Base-by-base conservation (phyloP, 2,329 filamentous ascomycete genomes). In the Alternaria sp. region DNA sequence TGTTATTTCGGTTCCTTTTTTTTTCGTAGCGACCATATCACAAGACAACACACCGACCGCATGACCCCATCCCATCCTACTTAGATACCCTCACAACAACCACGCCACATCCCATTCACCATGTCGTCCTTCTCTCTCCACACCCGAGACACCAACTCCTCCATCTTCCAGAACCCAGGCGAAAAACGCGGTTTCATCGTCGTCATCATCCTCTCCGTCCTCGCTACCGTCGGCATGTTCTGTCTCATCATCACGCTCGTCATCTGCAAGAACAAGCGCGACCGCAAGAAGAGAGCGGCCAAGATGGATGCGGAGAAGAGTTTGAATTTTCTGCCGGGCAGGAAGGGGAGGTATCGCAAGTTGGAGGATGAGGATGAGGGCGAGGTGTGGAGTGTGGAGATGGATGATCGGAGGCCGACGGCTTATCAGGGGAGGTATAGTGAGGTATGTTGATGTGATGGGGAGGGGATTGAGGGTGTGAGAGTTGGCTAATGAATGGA, bases 141-240 rank as follows among this genome's bases (percentile, higher is more conserved):
- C 19, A 17, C 19, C 30, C 4, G n/a, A 25, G 21, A n/a, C 5
- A 12, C 12, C n/a, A n/a, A 25, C 36, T 61, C 59, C 36, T 61
- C 59, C 17, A 57, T 61, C n/a, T 61, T 61, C 36, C 15, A 57
- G 1, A 36, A 57, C 8, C 45, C 46, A 0, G 17, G 15, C 13
- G 43, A 61, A 21, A 57, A 52, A 43, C 59, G 59, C 13, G 59
- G 59, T 17, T 57, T 61, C 19, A 15, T 61, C 26, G 36, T 61
- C 25, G 59, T 61, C 32, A 61, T 61, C n/a, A 19, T 61, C 4
- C 59, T 61, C 11, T 57, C 23, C 4, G 9, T 61, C 9, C 26
- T 61, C 12, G 59, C 59, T 2, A 61, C 59, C 6, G 36, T 57
- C 19, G 59, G 59, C 53, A 61, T 61, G 59, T 15, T 52, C 36